Percentiles rank a stretch among this genome's conserved stretches.
These are phyloP conservation scores for Aspergillus sojae DNA, from an alignment of 2,329 filamentous ascomycete genomes.

Conservation along the genomic window DNA sequence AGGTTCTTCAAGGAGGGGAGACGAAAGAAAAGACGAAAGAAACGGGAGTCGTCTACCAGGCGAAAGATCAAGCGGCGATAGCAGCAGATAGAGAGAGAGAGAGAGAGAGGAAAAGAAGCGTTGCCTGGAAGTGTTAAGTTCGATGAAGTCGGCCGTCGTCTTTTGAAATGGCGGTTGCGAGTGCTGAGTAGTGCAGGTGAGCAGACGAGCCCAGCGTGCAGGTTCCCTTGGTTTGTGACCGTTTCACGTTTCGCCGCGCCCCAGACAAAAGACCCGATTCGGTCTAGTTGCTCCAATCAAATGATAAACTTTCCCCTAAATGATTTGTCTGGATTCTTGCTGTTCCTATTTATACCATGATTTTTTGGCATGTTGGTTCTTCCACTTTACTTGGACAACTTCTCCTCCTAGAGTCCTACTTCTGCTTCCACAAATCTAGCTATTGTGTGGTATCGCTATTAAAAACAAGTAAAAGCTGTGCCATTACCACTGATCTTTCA, in stretches of 20 bases:
- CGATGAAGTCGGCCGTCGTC: conserved; percentile 26
- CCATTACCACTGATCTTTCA: background rate
- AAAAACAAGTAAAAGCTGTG: background rate
- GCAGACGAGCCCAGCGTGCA: conserved; percentile 33
- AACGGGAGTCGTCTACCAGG: background rate
- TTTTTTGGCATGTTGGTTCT: background rate
- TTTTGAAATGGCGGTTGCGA: conserved; percentile 27
- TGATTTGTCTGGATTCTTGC: background rate
- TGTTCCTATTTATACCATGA: background rate
- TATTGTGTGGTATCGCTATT: background rate
- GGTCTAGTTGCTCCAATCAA: conserved; percentile 20
- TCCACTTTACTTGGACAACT: background rate
- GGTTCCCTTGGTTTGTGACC: conserved; percentile 22
- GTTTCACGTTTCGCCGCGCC: conserved; percentile 23
- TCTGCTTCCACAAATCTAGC: background rate
- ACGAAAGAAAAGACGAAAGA: background rate
- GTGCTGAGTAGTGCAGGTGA: conserved; percentile 31
- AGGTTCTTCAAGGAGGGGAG: conserved; percentile 10
- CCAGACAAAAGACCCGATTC: conserved; percentile 15
- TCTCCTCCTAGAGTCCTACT: background rate
- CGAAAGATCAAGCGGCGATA: conserved; percentile 2
- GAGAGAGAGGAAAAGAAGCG: conserved; percentile 17
- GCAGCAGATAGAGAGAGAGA: conserved; percentile 18
- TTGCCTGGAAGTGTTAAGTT: conserved; percentile 22
- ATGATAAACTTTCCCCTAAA: conserved; percentile 11